phyloP scores from a whole-genome alignment of 2,329 filamentous ascomycete species.

The Ramularia endophylla region DNA sequence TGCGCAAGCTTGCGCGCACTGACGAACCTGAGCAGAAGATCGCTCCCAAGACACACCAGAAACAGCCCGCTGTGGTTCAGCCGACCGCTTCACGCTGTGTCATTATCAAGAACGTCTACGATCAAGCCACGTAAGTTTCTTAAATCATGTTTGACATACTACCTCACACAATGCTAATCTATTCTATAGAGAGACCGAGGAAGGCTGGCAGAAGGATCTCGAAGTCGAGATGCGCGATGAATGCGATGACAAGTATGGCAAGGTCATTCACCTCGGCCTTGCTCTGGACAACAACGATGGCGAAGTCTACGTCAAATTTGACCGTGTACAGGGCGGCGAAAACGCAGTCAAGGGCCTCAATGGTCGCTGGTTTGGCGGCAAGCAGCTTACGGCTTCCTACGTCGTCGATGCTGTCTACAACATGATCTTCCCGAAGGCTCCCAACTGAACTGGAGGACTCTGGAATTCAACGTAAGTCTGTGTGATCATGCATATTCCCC shows the following conservation, averaged over 20 bases:
- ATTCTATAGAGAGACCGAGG: constrained; percentile 67
- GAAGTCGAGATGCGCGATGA: constrained; percentile 90
- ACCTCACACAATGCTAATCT: constrained; percentile 7
- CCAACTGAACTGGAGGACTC: constrained; percentile 6
- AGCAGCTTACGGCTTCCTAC: constrained; percentile 87
- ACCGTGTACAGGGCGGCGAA: constrained; percentile 88
- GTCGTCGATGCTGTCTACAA: constrained; percentile 98
- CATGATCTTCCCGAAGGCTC: constrained; percentile 33
- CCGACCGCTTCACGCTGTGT: constrained; percentile 93
- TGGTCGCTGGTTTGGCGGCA: constrained; percentile 89
- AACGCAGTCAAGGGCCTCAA: constrained; percentile 98
- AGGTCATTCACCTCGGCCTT: constrained; percentile 80
- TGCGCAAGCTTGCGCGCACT: constrained; percentile 95
- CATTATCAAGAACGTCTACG: constrained; percentile 92
- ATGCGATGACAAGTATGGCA: constrained; percentile 92
- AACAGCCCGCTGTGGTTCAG: constrained; percentile 71
- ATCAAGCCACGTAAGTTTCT: constrained; percentile 73
- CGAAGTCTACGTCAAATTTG: constrained; percentile 98
- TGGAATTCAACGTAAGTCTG: constrained; percentile 5
- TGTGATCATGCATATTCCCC: constrained; percentile 1
- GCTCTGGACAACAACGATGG: constrained; percentile 90
- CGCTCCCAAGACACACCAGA: constrained; percentile 42
- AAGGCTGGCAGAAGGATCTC: constrained; percentile 80
- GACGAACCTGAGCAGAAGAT: constrained; percentile 74
- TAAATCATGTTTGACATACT: neutral